phyloP scores from a whole-genome alignment of 305 asterid species.

The Petunia hybrid region DNA sequence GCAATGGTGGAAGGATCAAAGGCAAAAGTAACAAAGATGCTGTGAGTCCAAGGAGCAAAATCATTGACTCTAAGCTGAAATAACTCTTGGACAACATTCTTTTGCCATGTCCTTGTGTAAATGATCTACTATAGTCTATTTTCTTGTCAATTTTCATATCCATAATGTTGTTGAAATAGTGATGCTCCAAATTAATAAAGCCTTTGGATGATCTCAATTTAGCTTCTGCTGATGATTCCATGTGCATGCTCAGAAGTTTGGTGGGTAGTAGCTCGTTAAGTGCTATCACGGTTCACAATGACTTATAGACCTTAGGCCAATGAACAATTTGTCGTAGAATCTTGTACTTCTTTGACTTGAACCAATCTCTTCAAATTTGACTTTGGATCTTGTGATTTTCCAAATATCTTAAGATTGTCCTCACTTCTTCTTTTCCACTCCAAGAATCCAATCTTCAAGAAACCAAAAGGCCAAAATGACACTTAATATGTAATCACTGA shows the following conservation, averaged over 20 bases:
- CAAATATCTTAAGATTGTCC: neutral
- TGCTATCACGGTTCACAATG: too few relatives aligned
- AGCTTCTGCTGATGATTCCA: constrained; percentile 3
- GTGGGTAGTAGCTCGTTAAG: too few relatives aligned
- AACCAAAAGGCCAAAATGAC: too few relatives aligned
- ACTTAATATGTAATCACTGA: neutral
- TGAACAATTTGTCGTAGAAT: neutral
- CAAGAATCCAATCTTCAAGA: neutral
- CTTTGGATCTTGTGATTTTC: neutral
- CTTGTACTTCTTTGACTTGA: neutral
- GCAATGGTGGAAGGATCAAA: constrained; percentile 37
- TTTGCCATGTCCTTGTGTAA: constrained; percentile 1
- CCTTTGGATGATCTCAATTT: neutral
- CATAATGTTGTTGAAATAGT: constrained; percentile 27
- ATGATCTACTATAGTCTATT: neutral
- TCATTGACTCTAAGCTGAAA: constrained; percentile 36
- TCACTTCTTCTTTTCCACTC: neutral
- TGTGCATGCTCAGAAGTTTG: neutral
- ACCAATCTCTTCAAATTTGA: neutral
- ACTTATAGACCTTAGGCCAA: too few relatives aligned
- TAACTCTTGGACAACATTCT: constrained; percentile 33
- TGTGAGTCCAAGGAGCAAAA: constrained; percentile 33
- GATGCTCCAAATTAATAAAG: constrained; percentile 26
- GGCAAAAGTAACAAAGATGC: constrained; percentile 40
- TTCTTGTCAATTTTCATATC: constrained; percentile 19